Conservation (phyloP, 495 filamentous ascomycete genomes). For the Penicillium atrosanguineum region DNA sequence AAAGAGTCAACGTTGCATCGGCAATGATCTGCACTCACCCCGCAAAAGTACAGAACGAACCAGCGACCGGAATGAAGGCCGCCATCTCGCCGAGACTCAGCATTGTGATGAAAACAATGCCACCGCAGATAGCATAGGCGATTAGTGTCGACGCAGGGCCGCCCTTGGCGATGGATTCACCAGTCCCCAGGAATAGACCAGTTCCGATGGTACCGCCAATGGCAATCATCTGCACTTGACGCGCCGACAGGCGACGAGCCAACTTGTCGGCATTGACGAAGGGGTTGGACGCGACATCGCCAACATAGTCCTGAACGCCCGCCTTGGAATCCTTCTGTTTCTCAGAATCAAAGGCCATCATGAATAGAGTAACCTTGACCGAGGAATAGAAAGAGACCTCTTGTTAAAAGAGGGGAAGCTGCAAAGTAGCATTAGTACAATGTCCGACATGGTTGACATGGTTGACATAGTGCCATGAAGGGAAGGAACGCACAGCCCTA, state of each 20-base stretch:
- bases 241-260: constrained; percentile 37
- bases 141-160: constrained; percentile 65
- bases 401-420: not conserved
- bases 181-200: constrained; percentile 62
- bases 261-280: constrained; percentile 22
- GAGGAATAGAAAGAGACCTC: not conserved
- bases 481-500: constrained; percentile 3
- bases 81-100: constrained; percentile 50
- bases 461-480: not conserved
- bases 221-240: constrained; percentile 63
- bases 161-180: constrained; percentile 55
- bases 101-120: constrained; percentile 51
- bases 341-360: constrained; percentile 6
- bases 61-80: constrained; percentile 48
- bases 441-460: not conserved
- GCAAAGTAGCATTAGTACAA: not conserved
- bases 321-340: constrained; percentile 8
- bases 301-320: constrained; percentile 4
- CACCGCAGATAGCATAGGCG: constrained; percentile 48
- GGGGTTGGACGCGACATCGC: constrained; percentile 3
- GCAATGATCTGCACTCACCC: constrained; percentile 32
- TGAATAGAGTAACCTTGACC: not conserved
- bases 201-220: constrained; percentile 66
- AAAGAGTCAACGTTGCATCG: not conserved
- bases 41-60: constrained; percentile 52